Evolutionary conservation across 495 filamentous ascomycete species (phyloP).

Genomic region (Xylaria nigripes): DNA sequence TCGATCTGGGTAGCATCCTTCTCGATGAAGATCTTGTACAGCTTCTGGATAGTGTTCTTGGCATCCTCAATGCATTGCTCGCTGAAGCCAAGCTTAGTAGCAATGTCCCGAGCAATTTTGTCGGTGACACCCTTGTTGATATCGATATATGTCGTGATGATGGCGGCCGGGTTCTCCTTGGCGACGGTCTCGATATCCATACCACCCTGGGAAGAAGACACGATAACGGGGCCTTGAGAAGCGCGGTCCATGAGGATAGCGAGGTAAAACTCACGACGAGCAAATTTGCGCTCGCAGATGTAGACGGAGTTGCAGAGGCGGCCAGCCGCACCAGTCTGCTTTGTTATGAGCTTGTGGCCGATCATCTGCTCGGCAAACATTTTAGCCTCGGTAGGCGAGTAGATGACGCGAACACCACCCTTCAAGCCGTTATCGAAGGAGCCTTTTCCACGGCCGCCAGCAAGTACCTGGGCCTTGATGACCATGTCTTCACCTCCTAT

Average conservation of each 20-base stretch:
- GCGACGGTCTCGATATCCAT: slow-evolving; percentile 98
- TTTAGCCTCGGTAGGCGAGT: slow-evolving; percentile 77
- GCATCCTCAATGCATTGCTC: slow-evolving; percentile 93
- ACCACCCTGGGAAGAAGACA: slow-evolving; percentile 94
- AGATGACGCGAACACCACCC: slow-evolving; percentile 96
- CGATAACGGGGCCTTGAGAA: slow-evolving; percentile 87
- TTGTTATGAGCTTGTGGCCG: slow-evolving; percentile 98
- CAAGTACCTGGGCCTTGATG: slow-evolving; percentile 98
- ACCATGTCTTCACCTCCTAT: slow-evolving; percentile 96
- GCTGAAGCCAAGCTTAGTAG: slow-evolving; percentile 88
- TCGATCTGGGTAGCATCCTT: slow-evolving; percentile 98
- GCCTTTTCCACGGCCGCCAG: slow-evolving; percentile 94
- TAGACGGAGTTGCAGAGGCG: slow-evolving; percentile 93
- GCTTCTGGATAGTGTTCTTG: slow-evolving; percentile 91
- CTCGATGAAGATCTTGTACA: slow-evolving; percentile 97
- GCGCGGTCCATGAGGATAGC: slow-evolving; percentile 95
- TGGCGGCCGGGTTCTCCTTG: slow-evolving; percentile 94
- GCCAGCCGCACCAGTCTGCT: slow-evolving; percentile 90
- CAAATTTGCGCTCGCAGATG: slow-evolving; percentile 99
- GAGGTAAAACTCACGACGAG: slow-evolving; percentile 96
- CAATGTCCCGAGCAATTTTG: slow-evolving; percentile 84
- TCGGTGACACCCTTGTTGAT: slow-evolving; percentile 94
- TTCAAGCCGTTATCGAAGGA: slow-evolving; percentile 97
- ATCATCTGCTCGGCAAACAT: slow-evolving; percentile 99
- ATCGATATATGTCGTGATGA: slow-evolving; percentile 84